phyloP scores from a whole-genome alignment of 352 stramenopile species.

The Phytophthora capsici region DNA sequence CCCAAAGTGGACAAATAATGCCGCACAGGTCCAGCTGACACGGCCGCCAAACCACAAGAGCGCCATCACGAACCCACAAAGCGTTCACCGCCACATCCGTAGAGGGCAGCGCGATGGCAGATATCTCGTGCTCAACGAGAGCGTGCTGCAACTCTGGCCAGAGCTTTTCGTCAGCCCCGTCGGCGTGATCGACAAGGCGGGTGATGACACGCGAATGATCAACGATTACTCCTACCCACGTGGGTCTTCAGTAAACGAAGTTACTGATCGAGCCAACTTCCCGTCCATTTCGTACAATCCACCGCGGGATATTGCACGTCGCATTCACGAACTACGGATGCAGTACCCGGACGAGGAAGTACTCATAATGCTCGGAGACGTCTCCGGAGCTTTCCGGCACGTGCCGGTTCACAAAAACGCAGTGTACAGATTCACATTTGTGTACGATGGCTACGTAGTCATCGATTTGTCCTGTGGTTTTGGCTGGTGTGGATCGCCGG shows the following conservation, averaged over 20 bases:
- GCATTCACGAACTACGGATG: slow-evolving; percentile 10
- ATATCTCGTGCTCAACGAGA: slow-evolving; percentile 8
- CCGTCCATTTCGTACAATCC: slow-evolving; percentile 14
- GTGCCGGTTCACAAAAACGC: slow-evolving; percentile 17
- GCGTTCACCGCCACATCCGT: slow-evolving; percentile 2
- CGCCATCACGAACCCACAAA: not conserved
- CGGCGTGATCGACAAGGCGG: slow-evolving; percentile 2
- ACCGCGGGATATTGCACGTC: slow-evolving; percentile 23
- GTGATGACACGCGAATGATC: slow-evolving; percentile 4
- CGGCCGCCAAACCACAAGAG: not conserved
- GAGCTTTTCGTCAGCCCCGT: slow-evolving; percentile 20
- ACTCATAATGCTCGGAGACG: slow-evolving; percentile 30
- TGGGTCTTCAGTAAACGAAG: slow-evolving; percentile 18
- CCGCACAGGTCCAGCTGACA: not conserved
- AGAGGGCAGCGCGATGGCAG: slow-evolving; percentile 12
- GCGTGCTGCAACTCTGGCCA: not conserved
- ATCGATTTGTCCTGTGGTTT: slow-evolving; percentile 25
- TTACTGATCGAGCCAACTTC: slow-evolving; percentile 13
- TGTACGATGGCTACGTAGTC: slow-evolving; percentile 24
- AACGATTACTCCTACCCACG: slow-evolving; percentile 22
- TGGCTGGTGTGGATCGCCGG: slow-evolving; percentile 20
- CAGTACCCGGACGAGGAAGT: slow-evolving; percentile 8
- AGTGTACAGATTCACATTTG: slow-evolving; percentile 30
- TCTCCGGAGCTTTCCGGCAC: slow-evolving; percentile 38
- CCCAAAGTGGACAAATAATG: not conserved